Evolutionary conservation across 768 basidiomycete species (phyloP).

Genomic region (Lyophyllum atratum): DNA sequence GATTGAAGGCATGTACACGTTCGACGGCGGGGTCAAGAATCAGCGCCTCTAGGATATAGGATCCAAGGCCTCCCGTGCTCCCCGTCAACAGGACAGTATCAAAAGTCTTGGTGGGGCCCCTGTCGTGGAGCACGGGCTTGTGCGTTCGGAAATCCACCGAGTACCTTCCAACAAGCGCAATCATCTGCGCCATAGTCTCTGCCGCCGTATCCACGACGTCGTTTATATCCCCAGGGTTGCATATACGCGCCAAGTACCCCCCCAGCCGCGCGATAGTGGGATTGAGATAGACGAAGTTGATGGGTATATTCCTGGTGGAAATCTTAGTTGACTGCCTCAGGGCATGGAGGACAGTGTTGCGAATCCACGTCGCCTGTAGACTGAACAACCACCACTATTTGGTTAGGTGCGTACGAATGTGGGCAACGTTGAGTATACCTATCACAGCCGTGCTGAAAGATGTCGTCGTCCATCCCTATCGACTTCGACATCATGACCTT

Average conservation of each 20-base stretch:
- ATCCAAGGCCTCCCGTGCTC: constrained; percentile 36
- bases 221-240: neutral
- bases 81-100: constrained; percentile 33
- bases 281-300: constrained; percentile 37
- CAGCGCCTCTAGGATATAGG: constrained; percentile 31
- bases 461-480: constrained; percentile 29
- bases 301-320: constrained; percentile 20
- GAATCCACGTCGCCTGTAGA: constrained; percentile 41
- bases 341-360: constrained; percentile 36
- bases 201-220: neutral
- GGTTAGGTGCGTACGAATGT: neutral
- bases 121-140: neutral
- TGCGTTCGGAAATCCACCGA: constrained; percentile 13
- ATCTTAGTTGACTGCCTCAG: constrained; percentile 17
- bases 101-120: neutral
- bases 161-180: constrained; percentile 26
- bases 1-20: constrained; percentile 37
- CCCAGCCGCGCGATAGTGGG: constrained; percentile 30
- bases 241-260: neutral
- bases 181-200: constrained; percentile 16
- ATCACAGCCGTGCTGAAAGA: constrained; percentile 44
- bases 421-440: constrained; percentile 23
- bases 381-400: constrained; percentile 24
- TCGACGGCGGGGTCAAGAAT: constrained; percentile 24
- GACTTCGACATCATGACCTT: constrained; percentile 29